These are phyloP conservation scores for Aspergillus bridgeri DNA, from an alignment of 495 filamentous ascomycete species.

Conservation along the genomic window DNA sequence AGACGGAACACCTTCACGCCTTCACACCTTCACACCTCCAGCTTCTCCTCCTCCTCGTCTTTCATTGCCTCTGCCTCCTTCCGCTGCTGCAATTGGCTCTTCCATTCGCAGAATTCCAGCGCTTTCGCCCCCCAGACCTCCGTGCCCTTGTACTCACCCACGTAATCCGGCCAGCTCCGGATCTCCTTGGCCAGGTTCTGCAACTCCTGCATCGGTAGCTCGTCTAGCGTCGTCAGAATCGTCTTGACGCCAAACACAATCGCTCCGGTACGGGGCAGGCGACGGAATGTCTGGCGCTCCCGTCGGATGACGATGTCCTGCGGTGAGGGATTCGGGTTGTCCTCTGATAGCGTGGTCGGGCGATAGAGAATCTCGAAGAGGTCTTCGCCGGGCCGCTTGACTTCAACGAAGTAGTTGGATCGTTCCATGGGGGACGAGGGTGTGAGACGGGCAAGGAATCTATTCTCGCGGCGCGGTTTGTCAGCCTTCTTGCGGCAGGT, in stretches of 20 bases:
- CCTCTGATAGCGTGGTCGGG: slow-evolving; percentile 30
- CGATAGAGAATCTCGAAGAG: slow-evolving; percentile 43
- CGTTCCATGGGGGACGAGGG: slow-evolving; percentile 49
- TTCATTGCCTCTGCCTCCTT: slow-evolving; percentile 2
- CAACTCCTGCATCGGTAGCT: slow-evolving; percentile 44
- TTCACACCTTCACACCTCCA: slow-evolving; percentile 29
- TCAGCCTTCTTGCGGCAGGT: neutral
- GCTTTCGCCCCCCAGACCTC: slow-evolving; percentile 47
- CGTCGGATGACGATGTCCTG: slow-evolving; percentile 47
- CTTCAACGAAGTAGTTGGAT: slow-evolving; percentile 53
- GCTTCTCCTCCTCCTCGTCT: slow-evolving; percentile 5
- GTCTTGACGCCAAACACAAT: slow-evolving; percentile 57
- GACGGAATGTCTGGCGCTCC: slow-evolving; percentile 55
- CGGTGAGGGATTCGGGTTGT: slow-evolving; percentile 32
- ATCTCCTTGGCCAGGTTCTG: slow-evolving; percentile 47
- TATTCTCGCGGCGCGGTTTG: slow-evolving; percentile 15
- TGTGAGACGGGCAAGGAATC: slow-evolving; percentile 48
- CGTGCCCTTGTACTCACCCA: slow-evolving; percentile 51
- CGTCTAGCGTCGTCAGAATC: slow-evolving; percentile 42
- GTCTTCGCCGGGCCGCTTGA: slow-evolving; percentile 39
- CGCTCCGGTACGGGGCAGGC: slow-evolving; percentile 43
- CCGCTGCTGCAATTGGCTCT: neutral
- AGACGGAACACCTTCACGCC: neutral
- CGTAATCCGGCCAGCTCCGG: slow-evolving; percentile 50
- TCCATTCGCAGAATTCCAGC: slow-evolving; percentile 41